Evolutionary conservation across 1,284 basidiomycete genomes (phyloP), one percentile per base, ranked within the genome.

Genomic region (Melampsora larici-populina): DNA sequence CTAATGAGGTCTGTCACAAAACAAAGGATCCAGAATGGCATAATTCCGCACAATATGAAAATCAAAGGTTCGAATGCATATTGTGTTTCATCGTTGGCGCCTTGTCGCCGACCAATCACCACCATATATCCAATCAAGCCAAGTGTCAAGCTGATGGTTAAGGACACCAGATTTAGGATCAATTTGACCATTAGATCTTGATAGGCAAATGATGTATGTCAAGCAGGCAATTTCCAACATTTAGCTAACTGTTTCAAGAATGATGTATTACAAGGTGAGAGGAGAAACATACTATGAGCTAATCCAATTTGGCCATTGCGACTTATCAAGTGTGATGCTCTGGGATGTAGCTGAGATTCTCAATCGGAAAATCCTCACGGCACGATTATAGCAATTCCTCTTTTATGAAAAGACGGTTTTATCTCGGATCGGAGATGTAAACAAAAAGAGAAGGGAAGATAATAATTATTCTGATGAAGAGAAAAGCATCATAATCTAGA

Each of bases 21-120:
- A n/a, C 66, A 21, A 17, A 76, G 13, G 24, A 76, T 63, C 74
- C 74, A 76, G 40, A 76, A 76, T 6, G 74, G 74, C 24, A 76
- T 31, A 9, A 69, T 24, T 17, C 66, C 74, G 43, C 65, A 68
- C 15, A 76, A 48, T 21, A 76, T 68, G n/a, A 67, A 58, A 43
- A 76, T 36, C 17, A 76, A 69, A 18, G 74, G 74, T 70, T 40
- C 48, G 51, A 70, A 70, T 31, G n/a, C 29, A 58, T 26, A 29
- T 31, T 70, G 49, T 17, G n/a, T 70, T 29, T 36, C 17, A 67
- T 33, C 49, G n/a, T 17, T 60, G 29, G 21, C 36, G 31, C 62
- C 18, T 46, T 15, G 49, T n/a, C 5, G 48, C 29, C 21, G 46
- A 17, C 48, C 15, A 29, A 21, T 36, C 11, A 43, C 60, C 8